A percentile compares a stretch with the other conserved stretches of the same genome.
Conservation (phyloP, 1,284 basidiomycete species). For the Acaromyces ingoldii region DNA sequence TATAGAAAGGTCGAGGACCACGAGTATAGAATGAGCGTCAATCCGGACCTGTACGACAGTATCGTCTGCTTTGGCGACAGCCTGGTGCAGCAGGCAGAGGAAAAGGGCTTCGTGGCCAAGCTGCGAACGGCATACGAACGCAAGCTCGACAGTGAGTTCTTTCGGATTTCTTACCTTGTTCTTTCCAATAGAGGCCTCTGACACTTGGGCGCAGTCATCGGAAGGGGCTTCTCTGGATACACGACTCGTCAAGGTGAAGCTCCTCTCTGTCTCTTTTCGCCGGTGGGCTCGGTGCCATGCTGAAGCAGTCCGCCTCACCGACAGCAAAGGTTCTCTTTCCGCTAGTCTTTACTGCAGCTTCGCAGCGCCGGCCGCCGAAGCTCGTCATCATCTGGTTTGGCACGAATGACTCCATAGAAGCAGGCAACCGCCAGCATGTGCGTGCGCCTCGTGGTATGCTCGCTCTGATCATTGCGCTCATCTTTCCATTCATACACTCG, state of each 20-base stretch:
- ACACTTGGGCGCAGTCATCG: background rate
- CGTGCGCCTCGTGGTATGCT: no score
- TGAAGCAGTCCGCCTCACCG: no score
- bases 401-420: background rate
- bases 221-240: background rate
- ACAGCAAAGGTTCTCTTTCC: no score
- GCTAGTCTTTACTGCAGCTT: no score
- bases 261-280: no score
- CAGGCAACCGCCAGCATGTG: background rate
- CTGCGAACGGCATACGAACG: conserved; percentile 1
- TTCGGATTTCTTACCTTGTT: background rate
- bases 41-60: background rate
- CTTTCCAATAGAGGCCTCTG: no score
- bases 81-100: background rate
- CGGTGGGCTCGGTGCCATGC: no score
- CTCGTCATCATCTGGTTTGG: conserved; percentile 1
- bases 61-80: conserved; percentile 6
- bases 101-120: background rate
- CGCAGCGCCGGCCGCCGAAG: no score
- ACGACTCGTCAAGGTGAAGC: conserved; percentile 4
- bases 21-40: no score
- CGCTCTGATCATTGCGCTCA: no score
- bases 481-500: no score
- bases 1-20: no score
- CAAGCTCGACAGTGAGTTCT: background rate